Conservation (phyloP, 352 stramenopile genomes). For the Pythium scleroteichum region DNA sequence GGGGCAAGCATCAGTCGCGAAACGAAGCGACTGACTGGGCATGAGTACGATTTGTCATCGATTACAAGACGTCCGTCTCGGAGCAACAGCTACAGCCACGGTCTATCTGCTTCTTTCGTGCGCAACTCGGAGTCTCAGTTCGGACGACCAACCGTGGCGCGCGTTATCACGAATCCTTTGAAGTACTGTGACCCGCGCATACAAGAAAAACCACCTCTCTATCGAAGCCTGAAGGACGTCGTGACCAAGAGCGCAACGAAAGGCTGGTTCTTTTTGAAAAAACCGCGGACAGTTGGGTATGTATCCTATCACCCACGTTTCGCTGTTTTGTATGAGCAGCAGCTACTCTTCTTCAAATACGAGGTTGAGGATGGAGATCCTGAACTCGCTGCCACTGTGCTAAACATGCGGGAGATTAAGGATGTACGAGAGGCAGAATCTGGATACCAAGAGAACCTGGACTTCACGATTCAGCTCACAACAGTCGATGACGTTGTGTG, state of each 20-base stretch:
- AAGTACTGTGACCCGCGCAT: constrained; percentile 77
- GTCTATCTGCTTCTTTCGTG: constrained; percentile 17
- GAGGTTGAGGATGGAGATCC: constrained; percentile 70
- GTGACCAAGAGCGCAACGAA: constrained; percentile 59
- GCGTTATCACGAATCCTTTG: constrained; percentile 72
- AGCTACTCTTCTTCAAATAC: constrained; percentile 87
- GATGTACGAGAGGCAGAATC: constrained; percentile 83
- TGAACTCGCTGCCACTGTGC: constrained; percentile 52
- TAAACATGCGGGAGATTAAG: constrained; percentile 78
- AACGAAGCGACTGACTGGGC: constrained; percentile 73
- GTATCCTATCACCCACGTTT: constrained; percentile 84
- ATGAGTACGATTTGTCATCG: constrained; percentile 81
- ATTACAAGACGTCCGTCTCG: constrained; percentile 60
- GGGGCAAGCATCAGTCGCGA: constrained; percentile 73
- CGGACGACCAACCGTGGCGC: constrained; percentile 55
- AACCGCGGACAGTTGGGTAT: constrained; percentile 58
- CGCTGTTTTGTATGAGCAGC: constrained; percentile 76
- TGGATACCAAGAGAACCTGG: constrained; percentile 77
- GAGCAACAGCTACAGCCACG: constrained; percentile 66
- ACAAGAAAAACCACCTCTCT: constrained; percentile 45
- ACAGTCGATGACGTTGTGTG: constrained; percentile 71
- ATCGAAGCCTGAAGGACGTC: constrained; percentile 79
- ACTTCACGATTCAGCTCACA: constrained; percentile 85
- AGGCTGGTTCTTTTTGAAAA: constrained; percentile 88
- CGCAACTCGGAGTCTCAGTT: constrained; percentile 62